Conservation (phyloP, 805 yeast genomes). For the Ascoidea tarda region DNA sequence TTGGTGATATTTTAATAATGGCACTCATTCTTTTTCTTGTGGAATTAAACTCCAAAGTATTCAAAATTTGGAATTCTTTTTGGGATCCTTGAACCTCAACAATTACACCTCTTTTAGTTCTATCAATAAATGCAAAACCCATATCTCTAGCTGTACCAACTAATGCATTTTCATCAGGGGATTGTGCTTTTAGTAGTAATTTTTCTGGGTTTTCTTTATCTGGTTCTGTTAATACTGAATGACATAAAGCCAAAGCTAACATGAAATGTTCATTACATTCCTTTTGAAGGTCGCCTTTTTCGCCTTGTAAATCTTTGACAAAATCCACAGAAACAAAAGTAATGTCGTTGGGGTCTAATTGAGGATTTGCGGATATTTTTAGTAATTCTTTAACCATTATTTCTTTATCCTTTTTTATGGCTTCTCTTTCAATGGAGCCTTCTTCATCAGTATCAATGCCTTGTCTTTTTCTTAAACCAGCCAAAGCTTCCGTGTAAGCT, state of each 20-base stretch:
- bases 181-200: constrained; percentile 54
- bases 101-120: constrained; percentile 55
- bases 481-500: constrained; percentile 75
- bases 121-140: constrained; percentile 53
- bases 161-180: constrained; percentile 81
- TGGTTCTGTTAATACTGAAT: constrained; percentile 60
- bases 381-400: constrained; percentile 39
- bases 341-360: constrained; percentile 40
- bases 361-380: constrained; percentile 22
- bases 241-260: constrained; percentile 66
- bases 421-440: constrained; percentile 32
- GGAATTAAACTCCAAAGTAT: constrained; percentile 66
- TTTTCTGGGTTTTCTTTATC: constrained; percentile 45
- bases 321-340: constrained; percentile 59
- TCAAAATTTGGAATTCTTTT: constrained; percentile 59
- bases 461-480: constrained; percentile 64
- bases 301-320: constrained; percentile 46
- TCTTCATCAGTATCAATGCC: constrained; percentile 65
- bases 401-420: constrained; percentile 41
- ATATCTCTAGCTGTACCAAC: constrained; percentile 71
- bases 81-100: constrained; percentile 56
- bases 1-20: constrained; percentile 51
- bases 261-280: constrained; percentile 57
- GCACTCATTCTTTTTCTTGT: constrained; percentile 85
- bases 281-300: constrained; percentile 35